phyloP scores from a whole-genome alignment of 176 grass and related monocot species.

The Guadua angustifolia region DNA sequence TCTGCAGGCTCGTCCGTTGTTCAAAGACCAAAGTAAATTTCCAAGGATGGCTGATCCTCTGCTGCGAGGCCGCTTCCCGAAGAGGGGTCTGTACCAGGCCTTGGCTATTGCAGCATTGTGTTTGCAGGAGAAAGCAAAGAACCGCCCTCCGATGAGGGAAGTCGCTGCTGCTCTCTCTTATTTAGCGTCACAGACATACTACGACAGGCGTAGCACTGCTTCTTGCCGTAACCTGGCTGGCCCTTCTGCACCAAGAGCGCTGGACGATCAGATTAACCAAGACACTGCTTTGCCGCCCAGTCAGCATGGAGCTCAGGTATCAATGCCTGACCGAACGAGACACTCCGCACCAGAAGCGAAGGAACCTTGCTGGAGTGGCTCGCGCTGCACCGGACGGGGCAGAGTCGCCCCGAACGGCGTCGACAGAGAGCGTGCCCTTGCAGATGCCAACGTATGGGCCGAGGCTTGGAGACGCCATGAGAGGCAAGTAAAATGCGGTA shows the following conservation, averaged over 20 bases:
- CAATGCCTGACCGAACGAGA: background rate
- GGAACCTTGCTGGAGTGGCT: constrained; percentile 28
- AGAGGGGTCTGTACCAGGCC: constrained; percentile 63
- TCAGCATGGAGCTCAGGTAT: constrained; percentile 25
- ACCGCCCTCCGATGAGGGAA: constrained; percentile 64
- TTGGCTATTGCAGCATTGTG: constrained; percentile 84
- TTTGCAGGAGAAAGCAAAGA: constrained; percentile 70
- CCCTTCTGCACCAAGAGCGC: constrained; percentile 40
- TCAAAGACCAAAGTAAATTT: constrained; percentile 82
- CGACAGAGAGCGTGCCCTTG: constrained; percentile 46
- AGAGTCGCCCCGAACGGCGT: constrained; percentile 39
- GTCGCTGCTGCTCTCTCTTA: constrained; percentile 69
- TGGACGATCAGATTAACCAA: constrained; percentile 37
- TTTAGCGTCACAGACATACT: constrained; percentile 57
- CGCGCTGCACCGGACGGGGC: constrained; percentile 29
- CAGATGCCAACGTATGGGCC: constrained; percentile 56
- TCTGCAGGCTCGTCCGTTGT: constrained; percentile 79
- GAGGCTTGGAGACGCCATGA: constrained; percentile 53
- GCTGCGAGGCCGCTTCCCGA: constrained; percentile 56
- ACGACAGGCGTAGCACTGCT: constrained; percentile 16
- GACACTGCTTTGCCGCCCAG: constrained; percentile 18
- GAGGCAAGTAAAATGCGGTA: constrained; percentile 40
- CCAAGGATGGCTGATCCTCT: constrained; percentile 75
- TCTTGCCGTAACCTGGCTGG: constrained; percentile 36
- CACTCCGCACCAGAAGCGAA: constrained; percentile 22